Base-by-base conservation (phyloP, 345 rosid genomes). In the Zanthoxylum bungeanum region DNA sequence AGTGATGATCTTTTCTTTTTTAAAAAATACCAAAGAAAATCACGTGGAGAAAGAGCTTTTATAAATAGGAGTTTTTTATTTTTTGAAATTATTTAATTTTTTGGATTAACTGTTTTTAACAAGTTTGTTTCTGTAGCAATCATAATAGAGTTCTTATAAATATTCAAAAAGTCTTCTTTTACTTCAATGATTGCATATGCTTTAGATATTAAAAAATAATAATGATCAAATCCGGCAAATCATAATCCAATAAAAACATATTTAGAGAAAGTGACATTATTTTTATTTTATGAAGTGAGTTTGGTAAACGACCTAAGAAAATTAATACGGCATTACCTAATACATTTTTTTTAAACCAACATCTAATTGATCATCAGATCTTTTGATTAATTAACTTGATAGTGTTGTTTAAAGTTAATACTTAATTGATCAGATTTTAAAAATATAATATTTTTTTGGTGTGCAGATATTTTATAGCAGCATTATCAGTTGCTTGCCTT, bases 401-500 rank as follows among this genome's bases (percentile, higher is more conserved):
- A n/a, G n/a, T n/a, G n/a, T n/a, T n/a, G n/a, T n/a, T n/a, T n/a
- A n/a, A n/a, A n/a, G n/a, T n/a, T n/a, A n/a, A n/a, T n/a, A n/a
- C n/a, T n/a, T n/a, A n/a, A n/a, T n/a, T n/a, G n/a, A n/a, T n/a
- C n/a, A n/a, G n/a, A 12, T 42, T 12, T 42, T 11, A 7, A 12
- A 12, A 0, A 0, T 3, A 10, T 12, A 1, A 22, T 21, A 24
- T 40, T 40, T 24, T 0, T 4, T 30, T n/a, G n/a, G n/a, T 47
- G 7, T 81, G 78, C 89, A 91, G 98, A 82, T 91, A 83, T 75
- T 86, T 87, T 24, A 77, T 87, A 42, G 81, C 78, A 42, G 94
- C 96, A 53, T 60, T 90, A 31, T 80, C 88, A 14, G 89, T 88
- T 22, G 81, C 88, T 49, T 71, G 91, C 75, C 67, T 91, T 1